A percentile compares a stretch with the other conserved stretches of the same genome.
Evolutionary conservation across 768 basidiomycete genomes (phyloP).

Genomic region (Boletales sp.): DNA sequence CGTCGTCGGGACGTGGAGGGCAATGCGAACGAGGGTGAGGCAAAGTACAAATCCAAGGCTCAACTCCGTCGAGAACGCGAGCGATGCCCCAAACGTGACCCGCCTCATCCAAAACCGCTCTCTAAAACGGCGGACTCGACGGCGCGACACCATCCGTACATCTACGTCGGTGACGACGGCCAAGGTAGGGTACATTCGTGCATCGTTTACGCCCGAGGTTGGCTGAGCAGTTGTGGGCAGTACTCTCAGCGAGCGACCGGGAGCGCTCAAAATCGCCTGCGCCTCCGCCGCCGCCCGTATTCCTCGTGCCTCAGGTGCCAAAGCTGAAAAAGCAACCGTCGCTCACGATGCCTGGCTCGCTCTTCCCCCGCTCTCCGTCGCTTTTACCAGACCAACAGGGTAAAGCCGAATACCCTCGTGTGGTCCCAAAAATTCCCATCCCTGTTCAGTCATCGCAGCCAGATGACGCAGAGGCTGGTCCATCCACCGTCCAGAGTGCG

Average conservation of each 20-base stretch:
- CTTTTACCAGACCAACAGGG: slow-evolving; percentile 41
- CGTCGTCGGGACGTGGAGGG: slow-evolving; percentile 7
- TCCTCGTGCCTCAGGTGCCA: slow-evolving; percentile 30
- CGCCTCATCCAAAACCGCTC: slow-evolving; percentile 11
- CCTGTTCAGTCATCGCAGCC: background rate
- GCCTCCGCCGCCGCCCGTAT: slow-evolving; percentile 5
- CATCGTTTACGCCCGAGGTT: background rate
- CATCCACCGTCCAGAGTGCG: slow-evolving; percentile 2
- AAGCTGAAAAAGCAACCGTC: slow-evolving; percentile 35
- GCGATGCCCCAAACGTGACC: slow-evolving; percentile 5
- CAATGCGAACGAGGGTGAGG: slow-evolving; percentile 13
- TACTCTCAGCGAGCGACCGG: slow-evolving; percentile 17
- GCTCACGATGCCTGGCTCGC: slow-evolving; percentile 73
- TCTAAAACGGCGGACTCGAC: slow-evolving; percentile 19
- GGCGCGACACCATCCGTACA: background rate
- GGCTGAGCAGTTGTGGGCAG: slow-evolving; percentile 14
- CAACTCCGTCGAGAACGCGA: slow-evolving; percentile 9
- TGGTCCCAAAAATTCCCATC: background rate
- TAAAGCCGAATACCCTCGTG: too few species aligned
- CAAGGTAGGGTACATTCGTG: slow-evolving; percentile 15
- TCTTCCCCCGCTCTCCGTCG: slow-evolving; percentile 73
- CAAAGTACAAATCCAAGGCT: slow-evolving; percentile 2
- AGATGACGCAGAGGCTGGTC: slow-evolving; percentile 11
- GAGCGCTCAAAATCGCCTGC: slow-evolving; percentile 22
- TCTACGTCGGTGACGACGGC: slow-evolving; percentile 8